phyloP scores from a whole-genome alignment of 1,139 yeast species.

The Eremothecium coryli region DNA sequence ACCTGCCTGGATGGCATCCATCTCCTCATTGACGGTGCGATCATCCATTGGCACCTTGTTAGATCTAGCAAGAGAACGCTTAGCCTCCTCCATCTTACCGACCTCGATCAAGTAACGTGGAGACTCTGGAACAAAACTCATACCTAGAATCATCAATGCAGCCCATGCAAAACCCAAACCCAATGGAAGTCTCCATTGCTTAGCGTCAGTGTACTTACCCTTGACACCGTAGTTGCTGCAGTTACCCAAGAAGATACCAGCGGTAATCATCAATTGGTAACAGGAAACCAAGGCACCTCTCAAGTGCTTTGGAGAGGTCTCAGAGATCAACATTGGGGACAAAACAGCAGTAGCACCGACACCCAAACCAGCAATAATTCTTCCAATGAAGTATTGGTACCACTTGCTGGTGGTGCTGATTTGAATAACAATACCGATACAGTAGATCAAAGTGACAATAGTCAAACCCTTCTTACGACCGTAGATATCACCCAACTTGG shows the following conservation, averaged over 20 bases:
- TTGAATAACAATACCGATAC: slow-evolving; percentile 56
- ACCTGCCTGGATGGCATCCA: slow-evolving; percentile 53
- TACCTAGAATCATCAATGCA: slow-evolving; percentile 39
- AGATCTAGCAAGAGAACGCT: slow-evolving; percentile 46
- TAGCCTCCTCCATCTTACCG: slow-evolving; percentile 49
- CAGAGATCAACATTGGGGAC: slow-evolving; percentile 57
- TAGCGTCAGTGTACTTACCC: slow-evolving; percentile 36
- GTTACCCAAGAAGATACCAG: slow-evolving; percentile 56
- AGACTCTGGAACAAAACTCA: slow-evolving; percentile 66
- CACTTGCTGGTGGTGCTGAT: slow-evolving; percentile 44
- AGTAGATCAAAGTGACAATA: slow-evolving; percentile 47
- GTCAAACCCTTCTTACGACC: slow-evolving; percentile 59
- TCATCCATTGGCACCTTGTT: slow-evolving; percentile 50
- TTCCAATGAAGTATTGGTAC: slow-evolving; percentile 52
- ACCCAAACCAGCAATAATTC: slow-evolving; percentile 57
- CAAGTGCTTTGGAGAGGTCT: slow-evolving; percentile 56
- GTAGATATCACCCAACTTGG: slow-evolving; percentile 45
- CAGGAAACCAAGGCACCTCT: slow-evolving; percentile 60
- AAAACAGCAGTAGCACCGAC: slow-evolving; percentile 57
- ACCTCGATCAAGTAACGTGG: slow-evolving; percentile 59
- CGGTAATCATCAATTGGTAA: slow-evolving; percentile 57
- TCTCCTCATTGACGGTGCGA: slow-evolving; percentile 47
- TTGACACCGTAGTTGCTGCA: slow-evolving; percentile 53
- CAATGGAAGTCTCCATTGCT: slow-evolving; percentile 57
- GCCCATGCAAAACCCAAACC: slow-evolving; percentile 44